Conservation (phyloP, 345 rosid species). For the Abelmoschus esculentus region DNA sequence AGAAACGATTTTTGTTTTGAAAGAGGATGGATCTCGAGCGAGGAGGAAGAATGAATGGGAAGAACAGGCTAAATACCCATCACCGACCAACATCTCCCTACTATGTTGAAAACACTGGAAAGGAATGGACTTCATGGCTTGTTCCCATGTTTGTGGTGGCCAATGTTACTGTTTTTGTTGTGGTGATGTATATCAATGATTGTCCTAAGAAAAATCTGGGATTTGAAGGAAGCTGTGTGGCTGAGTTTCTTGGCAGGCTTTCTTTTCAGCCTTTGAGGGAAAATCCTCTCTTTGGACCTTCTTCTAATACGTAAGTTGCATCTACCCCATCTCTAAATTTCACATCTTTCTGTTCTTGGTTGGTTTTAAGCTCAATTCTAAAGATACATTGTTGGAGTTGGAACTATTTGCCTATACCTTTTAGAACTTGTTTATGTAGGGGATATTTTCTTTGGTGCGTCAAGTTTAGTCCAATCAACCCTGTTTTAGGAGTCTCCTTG, state of each 20-base stretch:
- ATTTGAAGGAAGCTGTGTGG: slow-evolving; percentile 47
- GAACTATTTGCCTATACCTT: background rate
- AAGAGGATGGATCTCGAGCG: slow-evolving; percentile 61
- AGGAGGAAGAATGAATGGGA: slow-evolving; percentile 25
- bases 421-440: background rate
- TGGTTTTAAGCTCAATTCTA: background rate
- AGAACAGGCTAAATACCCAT: slow-evolving; percentile 18
- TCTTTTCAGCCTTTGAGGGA: slow-evolving; percentile 85
- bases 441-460: background rate
- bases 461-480: background rate
- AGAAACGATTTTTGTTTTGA: background rate
- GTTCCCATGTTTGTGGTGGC: slow-evolving; percentile 73
- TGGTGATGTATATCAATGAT: slow-evolving; percentile 73
- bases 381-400: background rate
- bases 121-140: slow-evolving; percentile 91
- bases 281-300: slow-evolving; percentile 94
- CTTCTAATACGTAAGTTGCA: slow-evolving; percentile 69
- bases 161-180: slow-evolving; percentile 59
- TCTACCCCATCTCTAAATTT: background rate
- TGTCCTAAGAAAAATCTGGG: slow-evolving; percentile 57
- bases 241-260: slow-evolving; percentile 63
- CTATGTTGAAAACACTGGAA: slow-evolving; percentile 36
- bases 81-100: slow-evolving; percentile 18
- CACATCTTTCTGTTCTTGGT: background rate
- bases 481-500: background rate